phyloP scores from a whole-genome alignment of 2,329 filamentous ascomycete species.

The Pseudovirgaria hyperparasitica region DNA sequence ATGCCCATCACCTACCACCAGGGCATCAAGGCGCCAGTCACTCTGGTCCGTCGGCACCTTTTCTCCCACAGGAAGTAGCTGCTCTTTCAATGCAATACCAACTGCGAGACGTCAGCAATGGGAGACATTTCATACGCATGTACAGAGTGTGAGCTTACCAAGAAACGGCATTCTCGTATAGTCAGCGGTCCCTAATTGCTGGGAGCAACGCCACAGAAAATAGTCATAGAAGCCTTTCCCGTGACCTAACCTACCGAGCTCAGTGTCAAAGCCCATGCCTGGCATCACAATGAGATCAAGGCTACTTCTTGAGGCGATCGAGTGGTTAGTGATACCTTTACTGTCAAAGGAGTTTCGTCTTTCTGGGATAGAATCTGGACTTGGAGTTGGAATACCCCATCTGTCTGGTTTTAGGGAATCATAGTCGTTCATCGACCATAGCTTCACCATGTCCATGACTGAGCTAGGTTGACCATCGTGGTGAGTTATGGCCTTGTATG shows the following conservation, averaged over 20 bases:
- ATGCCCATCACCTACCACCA: constrained; percentile 59
- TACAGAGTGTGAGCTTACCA: constrained; percentile 34
- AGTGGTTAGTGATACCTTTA: constrained; percentile 28
- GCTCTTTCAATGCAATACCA: constrained; percentile 75
- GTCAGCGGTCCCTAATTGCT: constrained; percentile 20
- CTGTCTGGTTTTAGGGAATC: constrained; percentile 61
- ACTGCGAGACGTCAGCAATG: constrained; percentile 35
- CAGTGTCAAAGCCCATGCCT: constrained; percentile 77
- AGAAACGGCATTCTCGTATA: constrained; percentile 41
- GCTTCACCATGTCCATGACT: constrained; percentile 90
- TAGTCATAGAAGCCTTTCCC: constrained; percentile 96
- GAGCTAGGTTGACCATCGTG: constrained; percentile 39
- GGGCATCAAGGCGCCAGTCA: constrained; percentile 69
- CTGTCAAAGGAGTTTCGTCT: constrained; percentile 65
- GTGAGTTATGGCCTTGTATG: constrained; percentile 46
- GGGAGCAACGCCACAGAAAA: constrained; percentile 67
- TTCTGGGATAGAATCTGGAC: constrained; percentile 47
- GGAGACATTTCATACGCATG: constrained; percentile 10
- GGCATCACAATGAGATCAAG: constrained; percentile 86
- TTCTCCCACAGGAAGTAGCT: constrained; percentile 55
- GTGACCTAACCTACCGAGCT: constrained; percentile 70
- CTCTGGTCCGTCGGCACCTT: constrained; percentile 61
- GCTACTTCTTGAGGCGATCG: constrained; percentile 20
- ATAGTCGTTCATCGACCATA: constrained; percentile 64
- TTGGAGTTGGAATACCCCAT: constrained; percentile 91